Evolutionary conservation across 345 rosid species (phyloP), one percentile per base, ranked within the genome.

Genomic region (Clarkia xantiana): DNA sequence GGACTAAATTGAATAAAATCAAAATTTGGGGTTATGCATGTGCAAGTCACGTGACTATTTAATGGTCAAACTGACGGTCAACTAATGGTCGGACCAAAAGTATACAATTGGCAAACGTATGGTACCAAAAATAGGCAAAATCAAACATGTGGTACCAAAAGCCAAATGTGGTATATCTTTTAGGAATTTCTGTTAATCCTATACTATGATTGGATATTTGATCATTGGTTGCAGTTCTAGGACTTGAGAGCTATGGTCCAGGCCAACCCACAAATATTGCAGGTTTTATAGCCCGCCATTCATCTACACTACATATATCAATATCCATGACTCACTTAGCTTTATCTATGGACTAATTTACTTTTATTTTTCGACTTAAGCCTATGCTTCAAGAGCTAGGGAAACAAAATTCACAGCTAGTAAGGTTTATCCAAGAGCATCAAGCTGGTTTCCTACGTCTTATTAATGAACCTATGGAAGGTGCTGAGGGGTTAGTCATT

Each of bases 381-480:
- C 97, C 93, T 39, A 77, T 84, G 97, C 86, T 88, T 71, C 97
- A 79, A 65, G 93, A 88, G 52, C 66, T 88, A 58, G 94, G 97
- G 42, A 81, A 81, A 52, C 93, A 88, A 55, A 84, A 88, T 68
- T 94, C 94, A 54, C 70, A 84, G 14, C 68, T 88, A 42, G 72
- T 81, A 82, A 69, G 86, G 52, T 72, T 84, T 60, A 81, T 88
- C 62, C 95, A 82, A 77, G 97, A 79, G 53, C 97, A 80, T 55
- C 95, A 82, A 54, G 71, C 82, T 18, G 97, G 84, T 49, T 88
- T 88, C 57, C 76, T 84, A 53, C 89, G 77, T 34, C 63, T 88
- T 57, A 82, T 88, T 52, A 84, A 88, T 57, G 97, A 88, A 62
- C 95, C 93, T 40, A 65, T 62, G 53, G 95, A 88, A 73, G 86